Base-by-base conservation (phyloP, 2,329 filamentous ascomycete species). In the Dendrostoma leiphaemia region DNA sequence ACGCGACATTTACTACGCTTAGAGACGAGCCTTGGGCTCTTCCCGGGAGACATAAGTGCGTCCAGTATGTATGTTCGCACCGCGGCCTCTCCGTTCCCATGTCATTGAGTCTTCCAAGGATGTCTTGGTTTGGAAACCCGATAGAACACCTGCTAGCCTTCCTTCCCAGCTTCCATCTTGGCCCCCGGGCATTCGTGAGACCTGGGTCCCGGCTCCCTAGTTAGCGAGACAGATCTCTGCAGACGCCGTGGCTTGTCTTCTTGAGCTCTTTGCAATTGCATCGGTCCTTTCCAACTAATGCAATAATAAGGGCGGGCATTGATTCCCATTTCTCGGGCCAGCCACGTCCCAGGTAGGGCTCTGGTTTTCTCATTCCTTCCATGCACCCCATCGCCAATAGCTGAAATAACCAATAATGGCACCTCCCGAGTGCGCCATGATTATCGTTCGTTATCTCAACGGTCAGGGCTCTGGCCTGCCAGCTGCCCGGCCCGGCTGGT, bases 241-340 rank as follows among this genome's bases (percentile, higher is more conserved):
- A 6, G 15, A 17, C 43, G 17, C 43, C 43, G 32, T 28, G 43
- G 41, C 41, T 21, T 17, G 17, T 8, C 26, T 45, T 6, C 26
- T n/a, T 13, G n/a, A 13, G 19, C 21, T 7, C 34, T 17, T n/a
- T 28, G 41, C 41, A 29, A 40, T n/a, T 21, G 24, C 17, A 40
- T 40, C 37, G 37, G 37, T 6, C 37, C 5, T 40, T 40, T 10
- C 7, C 38, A 23, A 23, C 12, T n/a, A 19, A 35, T 15, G n/a
- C 29, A 35, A 51, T 41, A 32, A 50, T 35, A 35, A 51, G 38
- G 48, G 43, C 43, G 48, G 48, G 37, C 29, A 43, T 34, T 34
- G 21, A 44, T 15, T 38, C 35, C 29, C 29, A 21, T 28, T 24
- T 35, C 19, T 35, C 37, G 43, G 21, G 28, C 26, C 48, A 41